These are phyloP conservation scores for Xylaria sp. DNA, from an alignment of 2,329 filamentous ascomycete species.

Conservation along the genomic window DNA sequence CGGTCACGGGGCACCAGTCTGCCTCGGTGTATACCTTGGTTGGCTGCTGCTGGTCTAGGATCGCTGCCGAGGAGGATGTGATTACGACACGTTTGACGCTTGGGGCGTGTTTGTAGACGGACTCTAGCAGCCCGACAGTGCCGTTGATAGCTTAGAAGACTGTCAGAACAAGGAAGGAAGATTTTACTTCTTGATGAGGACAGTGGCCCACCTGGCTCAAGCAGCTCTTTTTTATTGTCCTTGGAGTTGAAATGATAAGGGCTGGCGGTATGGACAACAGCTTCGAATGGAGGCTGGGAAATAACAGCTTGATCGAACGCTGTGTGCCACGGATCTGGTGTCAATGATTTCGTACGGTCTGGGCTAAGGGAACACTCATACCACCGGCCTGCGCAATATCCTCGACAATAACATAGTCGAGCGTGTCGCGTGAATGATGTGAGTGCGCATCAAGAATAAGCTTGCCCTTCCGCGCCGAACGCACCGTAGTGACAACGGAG, in stretches of 20 bases:
- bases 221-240: neutral
- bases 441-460: neutral
- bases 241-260: neutral
- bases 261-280: neutral
- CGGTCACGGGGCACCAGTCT: neutral
- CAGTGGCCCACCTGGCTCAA: neutral
- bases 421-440: neutral
- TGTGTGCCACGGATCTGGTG: neutral
- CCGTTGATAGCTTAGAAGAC: neutral
- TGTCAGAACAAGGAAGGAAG: neutral
- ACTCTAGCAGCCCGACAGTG: neutral
- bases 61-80: neutral
- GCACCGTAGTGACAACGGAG: neutral
- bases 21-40: neutral
- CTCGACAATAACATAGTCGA: neutral
- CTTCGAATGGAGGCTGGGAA: neutral
- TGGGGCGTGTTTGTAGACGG: neutral
- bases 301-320: neutral
- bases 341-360: neutral
- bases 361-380: neutral
- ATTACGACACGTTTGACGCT: neutral
- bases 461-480: neutral
- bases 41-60: neutral
- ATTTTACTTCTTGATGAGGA: neutral
- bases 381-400: neutral